Evolutionary conservation across 257 asterid genomes (phyloP).

Genomic region (Linderniella brevidens): DNA sequence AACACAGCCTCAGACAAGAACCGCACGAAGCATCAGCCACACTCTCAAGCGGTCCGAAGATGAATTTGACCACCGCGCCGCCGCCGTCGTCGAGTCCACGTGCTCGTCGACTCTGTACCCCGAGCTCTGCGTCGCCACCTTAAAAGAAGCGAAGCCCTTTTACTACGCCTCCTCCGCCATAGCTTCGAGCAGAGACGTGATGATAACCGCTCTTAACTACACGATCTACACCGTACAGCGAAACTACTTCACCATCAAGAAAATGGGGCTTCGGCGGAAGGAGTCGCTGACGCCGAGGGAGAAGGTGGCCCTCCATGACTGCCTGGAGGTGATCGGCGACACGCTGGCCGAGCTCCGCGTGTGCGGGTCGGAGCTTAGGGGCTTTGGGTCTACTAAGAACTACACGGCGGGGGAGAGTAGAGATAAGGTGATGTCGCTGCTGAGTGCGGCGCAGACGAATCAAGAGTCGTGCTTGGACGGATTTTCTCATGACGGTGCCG

Average conservation of each 20-base stretch:
- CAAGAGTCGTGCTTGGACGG: conserved; percentile 60
- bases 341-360: conserved; percentile 38
- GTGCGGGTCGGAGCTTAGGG: conserved; percentile 14
- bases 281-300: conserved; percentile 26
- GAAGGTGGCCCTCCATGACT: conserved; percentile 40
- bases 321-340: conserved; percentile 38
- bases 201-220: conserved; percentile 33
- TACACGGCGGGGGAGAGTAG: conserved; percentile 22
- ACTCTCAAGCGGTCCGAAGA: too few relatives aligned
- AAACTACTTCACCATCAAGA: conserved; percentile 36
- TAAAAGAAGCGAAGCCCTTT: conserved; percentile 13
- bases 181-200: conserved; percentile 31
- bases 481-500: conserved; percentile 44
- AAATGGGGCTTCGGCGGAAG: conserved; percentile 11
- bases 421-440: conserved; percentile 19
- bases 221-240: conserved; percentile 34
- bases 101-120: conserved; percentile 57
- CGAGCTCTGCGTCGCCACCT: conserved; percentile 42
- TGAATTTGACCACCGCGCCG: too few relatives aligned
- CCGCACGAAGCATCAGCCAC: too few relatives aligned
- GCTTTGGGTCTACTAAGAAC: conserved; percentile 19
- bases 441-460: conserved; percentile 56
- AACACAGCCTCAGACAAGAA: too few relatives aligned
- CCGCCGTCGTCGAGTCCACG: conserved; percentile 35
- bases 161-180: conserved; percentile 10